Conservation (phyloP, 495 filamentous ascomycete species). For the Cairneyella variabilis region DNA sequence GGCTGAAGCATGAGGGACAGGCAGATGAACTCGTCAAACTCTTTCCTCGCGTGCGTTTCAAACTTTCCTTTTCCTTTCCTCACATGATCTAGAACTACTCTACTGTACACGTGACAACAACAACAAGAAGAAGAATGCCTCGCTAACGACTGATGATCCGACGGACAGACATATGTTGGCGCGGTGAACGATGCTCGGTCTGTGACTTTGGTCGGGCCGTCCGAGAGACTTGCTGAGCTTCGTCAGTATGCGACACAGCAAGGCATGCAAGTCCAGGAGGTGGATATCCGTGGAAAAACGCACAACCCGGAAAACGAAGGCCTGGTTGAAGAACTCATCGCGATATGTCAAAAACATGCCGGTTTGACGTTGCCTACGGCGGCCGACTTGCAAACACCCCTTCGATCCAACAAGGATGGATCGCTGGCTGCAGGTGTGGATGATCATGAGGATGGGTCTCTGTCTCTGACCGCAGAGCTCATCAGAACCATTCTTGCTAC, state of each 20-base stretch:
- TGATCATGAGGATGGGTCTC: constrained; percentile 16
- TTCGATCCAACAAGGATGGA: constrained; percentile 30
- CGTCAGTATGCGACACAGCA: constrained; percentile 14
- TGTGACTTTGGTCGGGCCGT: constrained; percentile 29
- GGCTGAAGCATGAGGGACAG: constrained; percentile 28
- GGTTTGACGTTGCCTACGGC: constrained; percentile 24
- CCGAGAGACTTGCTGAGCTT: constrained; percentile 13
- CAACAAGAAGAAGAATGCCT: neutral
- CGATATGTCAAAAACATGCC: constrained; percentile 18
- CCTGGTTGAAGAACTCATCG: constrained; percentile 22
- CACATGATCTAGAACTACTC: too few species aligned
- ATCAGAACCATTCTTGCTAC: constrained; percentile 31
- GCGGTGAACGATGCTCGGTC: constrained; percentile 31
- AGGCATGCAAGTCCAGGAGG: constrained; percentile 17
- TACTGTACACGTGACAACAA: too few species aligned
- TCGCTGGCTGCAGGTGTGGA: constrained; percentile 3
- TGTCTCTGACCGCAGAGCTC: constrained; percentile 30
- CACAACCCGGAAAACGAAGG: constrained; percentile 33
- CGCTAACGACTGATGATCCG: neutral
- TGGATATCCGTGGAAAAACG: constrained; percentile 27
- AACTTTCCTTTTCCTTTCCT: neutral
- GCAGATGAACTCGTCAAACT: constrained; percentile 25
- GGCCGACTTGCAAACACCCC: constrained; percentile 19
- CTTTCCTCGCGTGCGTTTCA: constrained; percentile 19
- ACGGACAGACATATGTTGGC: constrained; percentile 32